phyloP scores from a whole-genome alignment of 306 rosid genomes.

The Acmispon strigosus region DNA sequence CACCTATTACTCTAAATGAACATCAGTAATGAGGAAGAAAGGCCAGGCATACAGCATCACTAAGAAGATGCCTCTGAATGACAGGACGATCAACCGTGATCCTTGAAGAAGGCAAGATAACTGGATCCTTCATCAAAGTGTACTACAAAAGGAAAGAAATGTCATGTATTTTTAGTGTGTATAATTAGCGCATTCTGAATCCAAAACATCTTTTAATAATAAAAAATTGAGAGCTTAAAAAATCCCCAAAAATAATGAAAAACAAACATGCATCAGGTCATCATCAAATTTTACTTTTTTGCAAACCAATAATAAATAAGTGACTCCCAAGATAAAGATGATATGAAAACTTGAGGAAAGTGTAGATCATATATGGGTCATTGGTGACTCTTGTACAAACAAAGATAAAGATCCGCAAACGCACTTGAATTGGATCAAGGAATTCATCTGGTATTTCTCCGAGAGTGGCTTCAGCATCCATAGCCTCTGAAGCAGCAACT shows the following conservation, averaged over 20 bases:
- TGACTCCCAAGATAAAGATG: not conserved
- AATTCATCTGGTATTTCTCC: constrained; percentile 99
- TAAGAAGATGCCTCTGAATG: constrained; percentile 98
- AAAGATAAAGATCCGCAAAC: not conserved
- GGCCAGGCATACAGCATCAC: constrained; percentile 53
- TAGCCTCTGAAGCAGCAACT: constrained; percentile 89
- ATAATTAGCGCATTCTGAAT: not conserved
- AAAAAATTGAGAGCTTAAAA: not conserved
- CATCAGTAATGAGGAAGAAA: not conserved
- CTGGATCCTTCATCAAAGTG: constrained; percentile 99
- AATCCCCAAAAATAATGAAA: too few relatives aligned
- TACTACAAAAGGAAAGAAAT: constrained; percentile 42
- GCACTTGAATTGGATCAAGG: constrained; percentile 98
- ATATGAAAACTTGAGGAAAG: not conserved
- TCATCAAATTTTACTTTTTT: not conserved
- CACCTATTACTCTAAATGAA: not conserved
- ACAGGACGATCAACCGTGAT: constrained; percentile 84
- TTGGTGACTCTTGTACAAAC: not conserved
- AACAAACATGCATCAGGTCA: not conserved
- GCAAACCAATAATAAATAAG: not conserved
- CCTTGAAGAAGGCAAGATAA: constrained; percentile 94
- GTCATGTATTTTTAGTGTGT: too few relatives aligned
- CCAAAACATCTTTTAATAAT: not conserved
- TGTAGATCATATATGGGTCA: not conserved
- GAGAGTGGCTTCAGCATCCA: constrained; percentile 86